Evolutionary conservation across 2,329 filamentous ascomycete species (phyloP).

Genomic region (Beauveria sp.): DNA sequence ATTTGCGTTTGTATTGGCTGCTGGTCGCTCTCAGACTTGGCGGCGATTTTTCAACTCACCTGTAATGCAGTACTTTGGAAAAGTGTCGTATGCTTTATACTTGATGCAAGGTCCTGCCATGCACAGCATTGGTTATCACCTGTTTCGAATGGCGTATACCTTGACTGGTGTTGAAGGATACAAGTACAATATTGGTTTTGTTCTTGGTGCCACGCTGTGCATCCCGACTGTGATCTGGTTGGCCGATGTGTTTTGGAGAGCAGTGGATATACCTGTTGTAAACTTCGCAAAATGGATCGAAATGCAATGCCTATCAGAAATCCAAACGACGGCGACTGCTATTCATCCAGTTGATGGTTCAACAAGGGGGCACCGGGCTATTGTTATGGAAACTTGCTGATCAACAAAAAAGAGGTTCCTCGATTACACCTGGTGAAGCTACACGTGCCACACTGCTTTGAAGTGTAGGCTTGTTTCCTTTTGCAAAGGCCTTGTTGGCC

Average conservation of each 20-base stretch:
- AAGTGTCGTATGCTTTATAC: conserved; percentile 54
- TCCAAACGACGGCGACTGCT: neutral
- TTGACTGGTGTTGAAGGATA: conserved; percentile 39
- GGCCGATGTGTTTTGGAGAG: conserved; percentile 48
- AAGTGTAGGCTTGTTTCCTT: too few species aligned
- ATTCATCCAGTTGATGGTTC: neutral
- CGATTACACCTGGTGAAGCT: too few species aligned
- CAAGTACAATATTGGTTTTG: conserved; percentile 39
- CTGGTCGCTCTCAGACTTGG: conserved; percentile 38
- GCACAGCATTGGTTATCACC: conserved; percentile 44
- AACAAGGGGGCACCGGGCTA: neutral
- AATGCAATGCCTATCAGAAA: conserved; percentile 24
- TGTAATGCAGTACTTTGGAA: conserved; percentile 49
- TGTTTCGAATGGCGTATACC: conserved; percentile 39
- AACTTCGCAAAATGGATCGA: conserved; percentile 50
- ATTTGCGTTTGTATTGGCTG: conserved; percentile 42
- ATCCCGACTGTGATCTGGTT: conserved; percentile 46
- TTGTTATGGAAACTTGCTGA: neutral
- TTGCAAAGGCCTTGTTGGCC: too few species aligned
- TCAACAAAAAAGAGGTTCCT: neutral
- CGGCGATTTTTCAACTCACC: conserved; percentile 42
- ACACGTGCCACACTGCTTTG: too few species aligned
- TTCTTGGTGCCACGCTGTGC: conserved; percentile 37
- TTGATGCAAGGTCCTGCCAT: conserved; percentile 51
- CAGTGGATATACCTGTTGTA: conserved; percentile 48